Evolutionary conservation across 768 basidiomycete species (phyloP), one percentile per base, ranked within the genome.

Genomic region (Rubroboletus pulcherrimus): DNA sequence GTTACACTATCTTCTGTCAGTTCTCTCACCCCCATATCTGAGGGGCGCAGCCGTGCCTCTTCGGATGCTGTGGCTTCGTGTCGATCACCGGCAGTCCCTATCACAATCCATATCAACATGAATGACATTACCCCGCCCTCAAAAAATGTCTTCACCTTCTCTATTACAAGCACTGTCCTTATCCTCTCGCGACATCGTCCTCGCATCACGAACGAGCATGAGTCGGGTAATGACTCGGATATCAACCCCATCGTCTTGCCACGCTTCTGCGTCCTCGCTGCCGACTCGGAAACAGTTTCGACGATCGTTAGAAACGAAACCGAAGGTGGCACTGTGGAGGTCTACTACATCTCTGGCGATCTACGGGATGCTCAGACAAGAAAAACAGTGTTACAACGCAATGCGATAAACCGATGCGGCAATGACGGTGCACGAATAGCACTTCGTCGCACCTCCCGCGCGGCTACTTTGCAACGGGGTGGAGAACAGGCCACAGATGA

Each of bases 71-170:
- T 57, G 53, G 40, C 49, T 43, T 48, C 51, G 30, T 68, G 31
- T 49, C 69, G 67, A 31, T 75, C 81, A 11, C 89, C 89, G 1
- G 78, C 78, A 19, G 72, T 77, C 14, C 85, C 87, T 3, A 77
- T 93, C 43, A 89, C 87, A 0, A 71, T 91, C 9, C 89, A 91
- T 66, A 60, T 93, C 56, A 90, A 91, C 64, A 89, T 91, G 77
- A 88, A 89, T 60, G 87, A 91, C 40, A 74, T 91, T 7, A 75
- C 83, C 26, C 80, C 83, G 3, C 82, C 88, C 9, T 72, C 78
- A 30, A 87, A 84, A 70, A 85, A 83, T 55, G 62, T 74, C 15
- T 86, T 92, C 63, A 79, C 78, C 6, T 89, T 91, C 69, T 78
- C 74, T 11, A 80, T 91, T 44, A 76, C 78, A 11, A 89, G 89